Evolutionary conservation across 139 green algal species (phyloP).

Genomic region (Chlorella sp.): DNA sequence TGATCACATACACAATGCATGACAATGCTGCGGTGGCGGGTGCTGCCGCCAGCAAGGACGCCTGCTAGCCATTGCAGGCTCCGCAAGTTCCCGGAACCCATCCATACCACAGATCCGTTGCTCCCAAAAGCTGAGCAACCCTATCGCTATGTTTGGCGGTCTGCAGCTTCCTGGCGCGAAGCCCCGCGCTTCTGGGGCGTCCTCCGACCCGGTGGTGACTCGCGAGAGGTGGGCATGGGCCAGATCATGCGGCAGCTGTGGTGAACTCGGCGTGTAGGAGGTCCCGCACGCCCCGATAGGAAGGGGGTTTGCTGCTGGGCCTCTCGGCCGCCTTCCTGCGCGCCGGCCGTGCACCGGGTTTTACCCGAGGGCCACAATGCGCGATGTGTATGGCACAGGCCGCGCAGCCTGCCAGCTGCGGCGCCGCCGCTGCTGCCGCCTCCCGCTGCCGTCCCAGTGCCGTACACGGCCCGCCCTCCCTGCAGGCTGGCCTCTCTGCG

Average conservation of each 20-base stretch:
- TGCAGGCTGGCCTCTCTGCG: background rate
- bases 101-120: too few species aligned
- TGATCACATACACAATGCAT: too few species aligned
- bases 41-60: too few species aligned
- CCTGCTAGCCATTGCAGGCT: too few species aligned
- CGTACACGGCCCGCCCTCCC: background rate
- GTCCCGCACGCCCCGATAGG: background rate
- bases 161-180: too few species aligned
- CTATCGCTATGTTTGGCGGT: too few species aligned
- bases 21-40: too few species aligned
- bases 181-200: too few species aligned
- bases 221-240: background rate
- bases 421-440: background rate
- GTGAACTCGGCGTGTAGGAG: background rate
- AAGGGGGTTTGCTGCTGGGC: background rate
- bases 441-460: background rate
- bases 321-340: background rate
- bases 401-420: background rate
- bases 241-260: background rate
- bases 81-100: too few species aligned
- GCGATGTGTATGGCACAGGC: background rate
- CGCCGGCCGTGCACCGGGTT: background rate
- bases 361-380: background rate
- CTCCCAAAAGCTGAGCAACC: too few species aligned
- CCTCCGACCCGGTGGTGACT: background rate